A percentile compares a stretch with the other conserved stretches of the same genome.
Conservation (phyloP, 352 stramenopile genomes). For the Globisporangium parvum region DNA sequence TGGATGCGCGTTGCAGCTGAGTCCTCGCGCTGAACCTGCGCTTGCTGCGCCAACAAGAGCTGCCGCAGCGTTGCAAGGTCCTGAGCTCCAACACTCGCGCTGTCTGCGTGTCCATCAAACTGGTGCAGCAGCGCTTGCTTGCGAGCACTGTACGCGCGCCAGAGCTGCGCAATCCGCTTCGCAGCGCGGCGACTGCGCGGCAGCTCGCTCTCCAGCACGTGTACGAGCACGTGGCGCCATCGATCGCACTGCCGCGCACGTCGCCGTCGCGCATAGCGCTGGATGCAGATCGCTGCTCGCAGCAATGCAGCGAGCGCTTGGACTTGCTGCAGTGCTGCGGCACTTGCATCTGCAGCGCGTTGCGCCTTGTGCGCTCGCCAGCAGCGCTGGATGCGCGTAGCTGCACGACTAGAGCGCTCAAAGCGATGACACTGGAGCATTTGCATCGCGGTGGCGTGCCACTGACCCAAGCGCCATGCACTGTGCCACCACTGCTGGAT, state of each 20-base stretch:
- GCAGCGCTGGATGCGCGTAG: slow-evolving; percentile 10
- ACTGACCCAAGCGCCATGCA: neutral
- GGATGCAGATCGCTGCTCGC: slow-evolving; percentile 24
- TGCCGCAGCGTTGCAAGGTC: slow-evolving; percentile 9
- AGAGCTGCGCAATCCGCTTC: slow-evolving; percentile 17
- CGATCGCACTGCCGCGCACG: slow-evolving; percentile 12
- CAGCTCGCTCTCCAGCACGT: slow-evolving; percentile 24
- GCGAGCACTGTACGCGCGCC: slow-evolving; percentile 13
- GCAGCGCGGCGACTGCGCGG: slow-evolving; percentile 18
- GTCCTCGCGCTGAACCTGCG: slow-evolving; percentile 7
- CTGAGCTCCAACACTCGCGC: neutral
- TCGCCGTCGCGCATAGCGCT: slow-evolving; percentile 29
- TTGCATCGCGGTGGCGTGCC: slow-evolving; percentile 1
- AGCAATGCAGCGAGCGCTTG: slow-evolving; percentile 19
- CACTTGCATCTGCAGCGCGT: neutral
- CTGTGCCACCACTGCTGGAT: slow-evolving; percentile 11
- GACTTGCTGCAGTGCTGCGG: slow-evolving; percentile 5
- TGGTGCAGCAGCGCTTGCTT: slow-evolving; percentile 9
- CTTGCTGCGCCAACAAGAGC: slow-evolving; percentile 18
- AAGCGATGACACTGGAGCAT: too few relatives aligned
- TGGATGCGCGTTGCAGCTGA: slow-evolving; percentile 28
- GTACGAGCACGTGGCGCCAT: slow-evolving; percentile 23
- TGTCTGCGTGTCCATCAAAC: neutral
- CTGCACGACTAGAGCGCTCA: neutral
- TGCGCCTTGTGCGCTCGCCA: slow-evolving; percentile 9